These are phyloP conservation scores for Gossypium aridum DNA, from an alignment of 441 rosid genomes.

Conservation along the genomic window DNA sequence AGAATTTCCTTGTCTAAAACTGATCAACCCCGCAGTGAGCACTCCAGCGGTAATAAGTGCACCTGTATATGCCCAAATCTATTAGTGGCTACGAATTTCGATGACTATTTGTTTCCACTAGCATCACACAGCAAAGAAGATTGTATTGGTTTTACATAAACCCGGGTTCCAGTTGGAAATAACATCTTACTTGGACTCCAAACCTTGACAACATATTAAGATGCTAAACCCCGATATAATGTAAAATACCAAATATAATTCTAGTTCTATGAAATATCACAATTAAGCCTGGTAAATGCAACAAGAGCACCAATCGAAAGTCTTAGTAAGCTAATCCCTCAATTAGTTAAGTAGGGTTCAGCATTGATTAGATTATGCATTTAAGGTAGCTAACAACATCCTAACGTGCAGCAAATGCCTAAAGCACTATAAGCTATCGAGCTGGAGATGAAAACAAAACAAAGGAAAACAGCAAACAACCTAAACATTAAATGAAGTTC, in stretches of 20 bases:
- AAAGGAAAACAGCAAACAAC: not conserved
- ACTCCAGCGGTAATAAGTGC: slow-evolving; percentile 93
- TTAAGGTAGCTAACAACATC: not conserved
- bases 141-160: not conserved
- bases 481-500: not conserved
- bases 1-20: slow-evolving; percentile 88
- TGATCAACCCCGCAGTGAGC: slow-evolving; percentile 86
- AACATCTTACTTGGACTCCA: not conserved
- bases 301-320: not conserved
- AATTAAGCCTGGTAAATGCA: not conserved
- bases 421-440: not conserved
- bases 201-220: not conserved
- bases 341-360: not conserved
- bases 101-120: not conserved
- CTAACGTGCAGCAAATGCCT: not conserved
- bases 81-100: not conserved
- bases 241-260: not conserved
- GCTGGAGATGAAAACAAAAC: not conserved
- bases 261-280: not conserved
- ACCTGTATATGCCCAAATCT: slow-evolving; percentile 38
- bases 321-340: not conserved
- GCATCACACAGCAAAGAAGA: not conserved
- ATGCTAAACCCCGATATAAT: not conserved
- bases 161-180: not conserved
- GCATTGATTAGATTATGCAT: not conserved